phyloP scores from a whole-genome alignment of 306 rosid species.

The Vigna trinervia region DNA sequence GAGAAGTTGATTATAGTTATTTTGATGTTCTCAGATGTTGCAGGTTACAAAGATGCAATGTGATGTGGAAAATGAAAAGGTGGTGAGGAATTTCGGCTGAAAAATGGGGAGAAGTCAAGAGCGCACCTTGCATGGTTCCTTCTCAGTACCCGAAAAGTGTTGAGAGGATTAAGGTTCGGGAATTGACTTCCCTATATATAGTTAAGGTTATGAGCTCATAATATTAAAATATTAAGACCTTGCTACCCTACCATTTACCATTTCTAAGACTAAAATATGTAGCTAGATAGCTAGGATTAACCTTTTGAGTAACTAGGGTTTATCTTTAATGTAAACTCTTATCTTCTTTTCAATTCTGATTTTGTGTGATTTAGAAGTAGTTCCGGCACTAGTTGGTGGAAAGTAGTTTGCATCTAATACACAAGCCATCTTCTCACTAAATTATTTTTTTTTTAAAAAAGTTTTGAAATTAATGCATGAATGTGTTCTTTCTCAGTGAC shows the following conservation, averaged over 20 bases:
- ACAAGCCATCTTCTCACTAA: constrained; percentile 10
- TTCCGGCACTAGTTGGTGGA: constrained; percentile 12
- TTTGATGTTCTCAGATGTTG: constrained; percentile 16
- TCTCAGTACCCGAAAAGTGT: constrained; percentile 38
- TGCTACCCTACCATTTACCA: constrained; percentile 40
- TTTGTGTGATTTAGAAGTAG: constrained; percentile 47
- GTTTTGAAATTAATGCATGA: no score
- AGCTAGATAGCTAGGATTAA: constrained; percentile 33
- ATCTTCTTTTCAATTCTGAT: constrained; percentile 5
- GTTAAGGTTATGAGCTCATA: constrained; percentile 39
- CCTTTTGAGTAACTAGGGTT: constrained; percentile 48
- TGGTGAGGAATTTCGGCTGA: constrained; percentile 52
- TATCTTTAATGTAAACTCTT: constrained; percentile 38
- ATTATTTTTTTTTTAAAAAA: not conserved
- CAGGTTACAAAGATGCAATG: constrained; percentile 42
- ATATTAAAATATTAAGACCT: constrained; percentile 41
- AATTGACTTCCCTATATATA: constrained; percentile 80
- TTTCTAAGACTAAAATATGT: constrained; percentile 37
- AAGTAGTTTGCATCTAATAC: constrained; percentile 39
- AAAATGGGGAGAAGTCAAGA: constrained; percentile 86
- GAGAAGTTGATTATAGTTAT: no score
- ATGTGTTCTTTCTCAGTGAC: no score
- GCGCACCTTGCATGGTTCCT: constrained; percentile 88
- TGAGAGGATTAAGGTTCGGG: constrained; percentile 93
- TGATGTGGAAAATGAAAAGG: constrained; percentile 35